A percentile compares a stretch with the other conserved stretches of the same genome.
These are phyloP conservation scores for Lipomyces starkeyi DNA, from an alignment of 805 yeast genomes.

Conservation along the genomic window DNA sequence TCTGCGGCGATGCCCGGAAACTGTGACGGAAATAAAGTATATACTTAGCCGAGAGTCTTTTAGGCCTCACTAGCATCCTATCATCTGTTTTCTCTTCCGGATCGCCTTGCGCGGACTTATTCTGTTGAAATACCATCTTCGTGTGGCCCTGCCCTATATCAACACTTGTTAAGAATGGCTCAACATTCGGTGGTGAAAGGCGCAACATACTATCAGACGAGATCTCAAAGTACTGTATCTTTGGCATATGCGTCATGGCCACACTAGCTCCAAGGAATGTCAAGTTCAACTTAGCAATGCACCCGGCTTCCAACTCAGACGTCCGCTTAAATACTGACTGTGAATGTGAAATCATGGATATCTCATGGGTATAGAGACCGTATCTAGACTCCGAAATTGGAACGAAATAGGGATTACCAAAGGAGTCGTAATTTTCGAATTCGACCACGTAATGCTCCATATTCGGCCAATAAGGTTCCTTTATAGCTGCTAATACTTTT, in stretches of 20 bases:
- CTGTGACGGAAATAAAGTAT: neutral
- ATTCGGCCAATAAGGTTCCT: constrained; percentile 10
- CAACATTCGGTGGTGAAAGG: neutral
- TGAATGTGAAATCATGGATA: neutral
- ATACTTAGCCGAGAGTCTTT: neutral
- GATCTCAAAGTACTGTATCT: neutral
- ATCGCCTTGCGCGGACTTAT: neutral
- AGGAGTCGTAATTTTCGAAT: constrained; percentile 13
- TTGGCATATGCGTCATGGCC: constrained; percentile 8
- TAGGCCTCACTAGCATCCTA: neutral
- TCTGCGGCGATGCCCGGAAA: constrained; percentile 2
- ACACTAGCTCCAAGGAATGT: neutral
- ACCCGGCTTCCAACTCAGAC: neutral
- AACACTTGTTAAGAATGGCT: neutral
- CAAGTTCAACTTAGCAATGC: neutral
- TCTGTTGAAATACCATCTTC: neutral
- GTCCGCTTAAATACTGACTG: neutral
- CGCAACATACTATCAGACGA: neutral
- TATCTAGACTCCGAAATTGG: neutral
- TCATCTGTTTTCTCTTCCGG: neutral
- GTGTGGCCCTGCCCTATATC: neutral
- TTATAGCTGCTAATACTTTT: neutral
- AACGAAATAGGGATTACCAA: constrained; percentile 4
- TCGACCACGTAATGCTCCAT: constrained; percentile 12
- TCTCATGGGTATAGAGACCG: neutral